Percentiles rank a stretch among this genome's conserved stretches.
Evolutionary conservation across 2,329 filamentous ascomycete genomes (phyloP).

Genomic region (Arthroderma sp.): DNA sequence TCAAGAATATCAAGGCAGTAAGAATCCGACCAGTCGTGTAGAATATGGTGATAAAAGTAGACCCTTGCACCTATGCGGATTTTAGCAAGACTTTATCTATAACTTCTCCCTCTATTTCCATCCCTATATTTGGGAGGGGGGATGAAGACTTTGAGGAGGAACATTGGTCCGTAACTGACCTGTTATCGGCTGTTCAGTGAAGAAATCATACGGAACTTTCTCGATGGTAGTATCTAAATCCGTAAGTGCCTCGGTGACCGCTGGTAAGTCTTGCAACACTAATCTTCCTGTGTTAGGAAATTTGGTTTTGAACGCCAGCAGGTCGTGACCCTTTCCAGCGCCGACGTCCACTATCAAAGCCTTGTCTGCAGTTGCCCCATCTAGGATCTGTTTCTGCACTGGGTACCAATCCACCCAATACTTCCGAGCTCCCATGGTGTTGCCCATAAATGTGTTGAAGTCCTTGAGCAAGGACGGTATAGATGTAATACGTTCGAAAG

Average conservation of each 20-base stretch:
- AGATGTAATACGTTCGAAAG: conserved; percentile 6
- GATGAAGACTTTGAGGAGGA: background rate
- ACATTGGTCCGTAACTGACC: conserved; percentile 17
- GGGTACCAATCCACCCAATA: conserved; percentile 9
- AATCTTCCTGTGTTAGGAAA: conserved; percentile 33
- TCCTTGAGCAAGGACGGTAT: conserved; percentile 3
- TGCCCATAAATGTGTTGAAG: conserved; percentile 6
- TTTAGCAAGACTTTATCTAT: background rate
- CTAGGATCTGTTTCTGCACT: conserved; percentile 1
- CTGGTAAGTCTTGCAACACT: conserved; percentile 39
- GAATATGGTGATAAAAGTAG: conserved; percentile 28
- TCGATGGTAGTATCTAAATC: conserved; percentile 14
- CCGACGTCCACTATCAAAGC: conserved; percentile 35
- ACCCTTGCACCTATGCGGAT: conserved; percentile 24
- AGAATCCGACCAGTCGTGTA: conserved; percentile 29
- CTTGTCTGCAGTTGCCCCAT: conserved; percentile 8
- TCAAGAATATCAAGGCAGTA: conserved; percentile 24
- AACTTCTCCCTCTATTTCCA: too few species aligned
- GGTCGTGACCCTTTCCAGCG: conserved; percentile 33
- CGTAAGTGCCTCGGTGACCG: conserved; percentile 25
- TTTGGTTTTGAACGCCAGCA: conserved; percentile 28
- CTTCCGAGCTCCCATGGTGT: conserved; percentile 5
- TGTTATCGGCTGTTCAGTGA: conserved; percentile 37
- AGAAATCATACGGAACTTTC: conserved; percentile 37
- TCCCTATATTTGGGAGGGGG: background rate